Conservation (phyloP, 2,329 filamentous ascomycete genomes). For the Cytospora schulzeri region DNA sequence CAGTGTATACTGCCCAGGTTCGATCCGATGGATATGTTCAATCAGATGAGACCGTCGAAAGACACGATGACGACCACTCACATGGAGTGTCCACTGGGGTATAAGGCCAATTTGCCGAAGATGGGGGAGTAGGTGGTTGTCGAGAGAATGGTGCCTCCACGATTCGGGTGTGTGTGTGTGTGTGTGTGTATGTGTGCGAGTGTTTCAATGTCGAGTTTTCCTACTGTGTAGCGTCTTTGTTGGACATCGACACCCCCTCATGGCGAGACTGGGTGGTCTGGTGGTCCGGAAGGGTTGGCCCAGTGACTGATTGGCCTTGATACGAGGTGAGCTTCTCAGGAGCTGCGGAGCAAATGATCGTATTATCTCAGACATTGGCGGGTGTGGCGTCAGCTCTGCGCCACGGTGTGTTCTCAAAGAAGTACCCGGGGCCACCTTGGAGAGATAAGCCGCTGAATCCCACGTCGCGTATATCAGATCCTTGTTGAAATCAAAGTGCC, state of each 20-base stretch:
- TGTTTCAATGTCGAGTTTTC: not conserved
- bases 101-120: constrained; percentile 3
- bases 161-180: not conserved
- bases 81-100: constrained; percentile 27
- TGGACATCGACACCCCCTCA: not conserved
- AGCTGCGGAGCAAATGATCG: not conserved
- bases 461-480: constrained; percentile 16
- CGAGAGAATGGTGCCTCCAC: not conserved
- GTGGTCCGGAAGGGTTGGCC: not conserved
- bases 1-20: constrained; percentile 18
- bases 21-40: constrained; percentile 27
- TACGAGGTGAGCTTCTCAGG: not conserved
- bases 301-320: not conserved
- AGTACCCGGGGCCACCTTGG: too few relatives aligned
- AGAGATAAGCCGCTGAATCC: constrained; percentile 15
- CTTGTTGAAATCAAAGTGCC: not conserved
- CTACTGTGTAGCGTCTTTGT: not conserved
- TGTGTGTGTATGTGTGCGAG: not conserved
- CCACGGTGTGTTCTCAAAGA: constrained; percentile 12
- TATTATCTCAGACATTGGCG: constrained; percentile 1
- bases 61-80: constrained; percentile 21
- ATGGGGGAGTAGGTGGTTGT: not conserved
- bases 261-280: not conserved
- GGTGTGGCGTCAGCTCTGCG: constrained; percentile 16
- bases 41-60: constrained; percentile 25